Evolutionary conservation across 148 eudicot species (phyloP), one percentile per base, ranked within the genome.

Genomic region (Amaranthus cruentus): DNA sequence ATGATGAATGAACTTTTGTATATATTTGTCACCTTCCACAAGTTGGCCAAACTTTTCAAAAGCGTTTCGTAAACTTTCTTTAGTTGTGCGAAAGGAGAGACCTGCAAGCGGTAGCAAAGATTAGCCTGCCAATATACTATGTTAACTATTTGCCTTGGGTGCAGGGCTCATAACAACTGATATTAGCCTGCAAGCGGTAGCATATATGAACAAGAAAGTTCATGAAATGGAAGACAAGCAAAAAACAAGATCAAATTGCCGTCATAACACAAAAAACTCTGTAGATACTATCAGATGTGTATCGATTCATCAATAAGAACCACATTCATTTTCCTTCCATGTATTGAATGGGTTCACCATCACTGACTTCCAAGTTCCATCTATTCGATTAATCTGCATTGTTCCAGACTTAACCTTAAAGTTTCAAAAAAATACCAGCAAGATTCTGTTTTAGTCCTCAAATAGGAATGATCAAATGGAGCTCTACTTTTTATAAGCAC

Each of bases 21-120:
- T 9, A 11, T n/a, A 65, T 50, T 51, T 42, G 73, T 60, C 57
- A 88, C 97, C 95, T 85, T 89, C 91, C 64, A 82, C 77, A 65
- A 91, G 97, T 67, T 89, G 78, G 44, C 97, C 94, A 84, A 85
- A 91, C 62, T 80, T 76, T 66, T 84, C 75, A 69, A 89, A 91
- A 77, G 92, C 92, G 76, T 86, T 89, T 77, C 72, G 77, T 73
- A 89, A 80, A 80, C 87, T 85, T 70, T 88, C 95, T 77, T 85
- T 73, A n/a, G 92, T 85, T 4, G 95, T 91, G 14, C 97, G 87
- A 63, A 91, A 91, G 70, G 97, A 91, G 56, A 91, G 90, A 75
- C 97, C 97, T 91, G 83, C 72, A 75, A 3, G 42, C 58, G 72
- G 64, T 43, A 66, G 50, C 53, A 68, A 21, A 28, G 21, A 56